Conservation (phyloP, 495 filamentous ascomycete genomes). For the Talaromyces borbonicus region DNA sequence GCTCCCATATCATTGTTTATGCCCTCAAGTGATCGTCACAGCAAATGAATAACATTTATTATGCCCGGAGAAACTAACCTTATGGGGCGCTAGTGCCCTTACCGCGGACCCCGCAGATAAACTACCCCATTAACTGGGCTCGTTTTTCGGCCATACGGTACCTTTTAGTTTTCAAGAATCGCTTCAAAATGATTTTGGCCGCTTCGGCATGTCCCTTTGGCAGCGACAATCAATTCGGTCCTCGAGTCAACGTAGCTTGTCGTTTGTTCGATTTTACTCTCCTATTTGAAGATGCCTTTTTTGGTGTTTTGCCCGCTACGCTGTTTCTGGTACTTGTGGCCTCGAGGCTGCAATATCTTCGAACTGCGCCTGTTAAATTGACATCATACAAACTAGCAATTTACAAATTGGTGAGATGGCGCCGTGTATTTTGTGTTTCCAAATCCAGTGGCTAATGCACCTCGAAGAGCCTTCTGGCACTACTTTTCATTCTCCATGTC, state of each 20-base stretch:
- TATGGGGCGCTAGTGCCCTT: too few relatives aligned
- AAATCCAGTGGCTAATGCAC: too few relatives aligned
- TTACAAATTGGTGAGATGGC: slow-evolving; percentile 34
- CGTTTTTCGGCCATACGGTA: too few relatives aligned
- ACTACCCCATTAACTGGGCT: too few relatives aligned
- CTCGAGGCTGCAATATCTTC: not conserved
- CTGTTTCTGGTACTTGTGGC: slow-evolving; percentile 10
- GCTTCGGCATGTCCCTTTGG: not conserved
- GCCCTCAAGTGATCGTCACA: too few relatives aligned
- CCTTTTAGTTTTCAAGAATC: too few relatives aligned
- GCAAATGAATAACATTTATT: too few relatives aligned
- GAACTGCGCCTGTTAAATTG: slow-evolving; percentile 27
- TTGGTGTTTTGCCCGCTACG: slow-evolving; percentile 18
- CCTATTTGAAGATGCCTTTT: slow-evolving; percentile 43
- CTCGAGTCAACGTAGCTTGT: slow-evolving; percentile 11
- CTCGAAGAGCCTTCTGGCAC: not conserved
- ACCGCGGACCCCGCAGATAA: too few relatives aligned
- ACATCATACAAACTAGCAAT: slow-evolving; percentile 32
- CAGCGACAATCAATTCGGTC: slow-evolving; percentile 2
- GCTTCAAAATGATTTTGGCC: too few relatives aligned
- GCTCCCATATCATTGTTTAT: too few relatives aligned
- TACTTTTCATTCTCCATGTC: slow-evolving; percentile 1
- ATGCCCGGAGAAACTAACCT: too few relatives aligned
- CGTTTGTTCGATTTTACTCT: slow-evolving; percentile 52
- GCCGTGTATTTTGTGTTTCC: too few relatives aligned